Base-by-base conservation (phyloP, 371 early-diverging fungal genomes). In the Mucor sp. region DNA sequence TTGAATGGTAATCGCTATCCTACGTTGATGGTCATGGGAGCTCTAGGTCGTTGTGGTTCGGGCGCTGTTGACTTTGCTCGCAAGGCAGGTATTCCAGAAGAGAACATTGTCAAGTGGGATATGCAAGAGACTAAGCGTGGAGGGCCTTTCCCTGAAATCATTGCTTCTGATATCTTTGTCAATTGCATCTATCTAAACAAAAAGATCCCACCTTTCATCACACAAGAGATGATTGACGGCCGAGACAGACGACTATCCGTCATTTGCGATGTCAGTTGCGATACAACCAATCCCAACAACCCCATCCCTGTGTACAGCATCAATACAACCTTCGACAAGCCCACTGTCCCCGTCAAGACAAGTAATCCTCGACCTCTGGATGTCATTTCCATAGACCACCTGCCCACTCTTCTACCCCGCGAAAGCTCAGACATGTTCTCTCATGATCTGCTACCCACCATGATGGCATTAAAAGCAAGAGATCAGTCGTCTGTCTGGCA, bases 141-240 rank as follows among this genome's bases (percentile, higher is more conserved):
- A 37, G 97, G 97, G 17, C 99, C 99, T 53, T 98, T 97, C 85
- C 80, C 82, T 30, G 94, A 96, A 70, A 97, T 98, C 63, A 74
- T 94, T 66, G 87, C 90, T 53, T 78, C 86, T 65, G 95, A 96
- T 74, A 92, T 97, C 75, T 98, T 98, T 81, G 90, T 98, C 87
- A 98, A 98, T 89, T 98, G 97, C 83, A 97, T 98, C 81, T 98
- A 98, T 75, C 89, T 98, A 58, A 89, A 89, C 72, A 72, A 90
- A 58, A 87, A 90, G 77, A 97, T 98, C 71, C 95, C 97, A 60
- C 95, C 99, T 21, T 98, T 98, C 78, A 74, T 98, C 75, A 95
- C 95, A 47, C 87, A 78, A 63, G 90, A 91, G 41, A 85, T 88
- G 86, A 76, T 95, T 35, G 89, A 90, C 68, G 84, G 80, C 55